Evolutionary conservation across 73 alveolate species (phyloP), one percentile per base, ranked within the genome.

Genomic region (Vitrella brassicaformis): DNA sequence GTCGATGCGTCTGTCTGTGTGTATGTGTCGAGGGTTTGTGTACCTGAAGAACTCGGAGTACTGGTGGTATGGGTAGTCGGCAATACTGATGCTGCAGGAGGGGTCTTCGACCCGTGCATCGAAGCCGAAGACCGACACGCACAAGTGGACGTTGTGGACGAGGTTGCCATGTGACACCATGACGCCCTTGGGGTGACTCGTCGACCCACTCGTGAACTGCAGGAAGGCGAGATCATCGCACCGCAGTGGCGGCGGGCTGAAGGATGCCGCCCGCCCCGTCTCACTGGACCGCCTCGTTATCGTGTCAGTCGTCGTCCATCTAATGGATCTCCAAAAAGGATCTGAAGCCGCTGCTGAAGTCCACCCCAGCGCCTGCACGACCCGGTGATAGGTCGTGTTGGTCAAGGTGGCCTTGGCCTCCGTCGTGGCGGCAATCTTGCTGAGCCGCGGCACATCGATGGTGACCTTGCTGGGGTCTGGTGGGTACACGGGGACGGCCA

Each of bases 191-290:
- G 82, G 82, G 28, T 28, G 31, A 14, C 75, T 70, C 7, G 75
- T 75, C 30, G 82, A 75, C 4, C 82, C 82, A 18, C 71, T 31
- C 28, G 82, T 75, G 65, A 32, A 75, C 25, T 64, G 66, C 31
- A 66, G 30, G 32, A 64, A 75, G 32, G 82, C 82, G 28, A 75
- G 32, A 26, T 28, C 47, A 7, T 28, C 22, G 1, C 45, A 19
- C 19, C n/a, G 27, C 27, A 0, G 65, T 10, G 65, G 65, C 9
- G 9, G 65, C 19, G 9, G 65, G 25, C 65, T 45, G 65, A 45
- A n/a, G n/a, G n/a, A n/a, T n/a, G n/a, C n/a, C n/a, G n/a, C n/a
- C n/a, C n/a, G n/a, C n/a, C n/a, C n/a, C 56, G 56, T 14, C 14
- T 4, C 4, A 4, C 14, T 14, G 22, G 56, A 39, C 22, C 22